Evolutionary conservation across 192 early-diverging fungal species (phyloP), one percentile per base, ranked within the genome.

Genomic region (Coemansia asiatica): DNA sequence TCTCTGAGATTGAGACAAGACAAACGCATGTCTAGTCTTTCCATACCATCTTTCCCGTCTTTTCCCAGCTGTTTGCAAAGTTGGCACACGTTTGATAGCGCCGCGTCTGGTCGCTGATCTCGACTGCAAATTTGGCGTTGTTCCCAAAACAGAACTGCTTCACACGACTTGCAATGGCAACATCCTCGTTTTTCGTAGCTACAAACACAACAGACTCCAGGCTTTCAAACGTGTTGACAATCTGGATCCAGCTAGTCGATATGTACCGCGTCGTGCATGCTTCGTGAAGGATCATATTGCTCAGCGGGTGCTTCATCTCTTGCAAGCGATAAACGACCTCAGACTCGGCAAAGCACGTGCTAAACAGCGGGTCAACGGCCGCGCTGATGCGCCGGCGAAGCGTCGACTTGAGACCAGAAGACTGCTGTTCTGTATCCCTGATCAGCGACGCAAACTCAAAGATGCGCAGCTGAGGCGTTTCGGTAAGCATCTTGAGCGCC

Each of bases 61-160:
- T 70, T 38, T 63, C 68, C 79, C 79, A 81, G 66, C 66, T 75
- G 28, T 54, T 69, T 27, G 79, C 60, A 75, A 81, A 81, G 63
- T 72, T 69, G 9, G 68, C 13, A 36, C 79, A 75, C 16, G 79
- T 81, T 29, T 75, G 72, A 64, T 75, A 22, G 19, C 59, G 55
- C 27, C 59, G 73, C 3, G 73, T 69, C 36, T 67, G 73, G 62
- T 81, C 73, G n/a, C 75, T 69, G 16, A 72, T 31, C 38, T 75
- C 69, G 19, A 75, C 61, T 15, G 54, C 69, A 71, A 81, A 81
- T 0, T 16, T 54, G 15, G 79, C 79, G 21, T 68, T 51, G 18
- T 81, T 72, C 19, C 69, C 61, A 6, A 51, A 33, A 60, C 77
- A 80, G 56, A 75, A 72, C 44, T 47, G 55, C 54, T n/a, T 53